Base-by-base conservation (phyloP, 345 rosid genomes). In the Arabidopsis arenosa region DNA sequence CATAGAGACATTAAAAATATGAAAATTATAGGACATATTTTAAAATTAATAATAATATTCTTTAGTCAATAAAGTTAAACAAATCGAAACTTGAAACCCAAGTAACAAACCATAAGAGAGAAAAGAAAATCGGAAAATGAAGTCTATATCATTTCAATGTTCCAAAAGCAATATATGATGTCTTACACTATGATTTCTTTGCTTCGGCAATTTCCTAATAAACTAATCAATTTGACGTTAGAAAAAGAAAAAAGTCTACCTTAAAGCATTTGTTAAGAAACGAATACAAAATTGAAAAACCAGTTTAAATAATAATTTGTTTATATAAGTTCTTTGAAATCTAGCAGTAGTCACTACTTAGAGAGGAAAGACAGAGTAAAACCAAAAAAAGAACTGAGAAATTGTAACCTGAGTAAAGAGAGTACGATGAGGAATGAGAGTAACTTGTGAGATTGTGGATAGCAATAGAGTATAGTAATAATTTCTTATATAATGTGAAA, bases 321-420 rank as follows among this genome's bases (percentile, higher is more conserved):
- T 44, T 18, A 0, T 45, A 14, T 45, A 45, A n/a, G 49, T n/a
- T 45, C 49, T 45, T 44, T 45, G 49, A 17, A 49, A 3, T 49
- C 9, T 49, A 8, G 28, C 1, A 15, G 11, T 48, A 44, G 7
- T 44, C 26, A 48, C 28, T 49, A 17, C 5, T 18, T 51, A 17
- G 11, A 18, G 3, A 15, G 26, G 47, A 23, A 23, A 23, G 26
- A 23, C 1, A 23, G 4, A 40, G 44, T 9, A 40, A 40, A 40
- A 9, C 44, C 3, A 18, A 48, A 48, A 17, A 49, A 44, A 44
- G 54, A 21, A 21, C 23, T 23, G 30, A 51, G 30, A 18, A 8
- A 18, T 9, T 21, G 55, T 51, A 51, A 51, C 55, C 55, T 51
- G 55, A 51, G 28, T 51, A 21, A 51, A 51, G 55, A 51, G 30